These are phyloP conservation scores for Pseudisothecium myosuroides DNA, from an alignment of 225 moss, liverwort and hornwort genomes.

Conservation along the genomic window DNA sequence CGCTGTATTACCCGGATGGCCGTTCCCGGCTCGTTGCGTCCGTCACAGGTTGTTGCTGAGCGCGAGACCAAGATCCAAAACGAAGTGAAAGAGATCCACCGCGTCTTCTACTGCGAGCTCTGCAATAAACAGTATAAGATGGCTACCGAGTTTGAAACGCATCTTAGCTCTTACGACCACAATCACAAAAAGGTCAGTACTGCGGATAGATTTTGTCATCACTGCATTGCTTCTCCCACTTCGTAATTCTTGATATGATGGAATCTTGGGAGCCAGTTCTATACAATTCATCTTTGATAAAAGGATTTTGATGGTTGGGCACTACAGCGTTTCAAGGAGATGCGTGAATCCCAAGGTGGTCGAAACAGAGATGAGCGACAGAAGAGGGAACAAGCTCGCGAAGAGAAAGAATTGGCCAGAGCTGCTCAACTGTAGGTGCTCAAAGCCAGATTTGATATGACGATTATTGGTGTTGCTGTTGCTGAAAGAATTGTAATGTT, in stretches of 20 bases:
- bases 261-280: not conserved
- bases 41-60: constrained; percentile 99
- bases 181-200: constrained; percentile 94
- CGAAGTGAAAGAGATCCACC: constrained; percentile 96
- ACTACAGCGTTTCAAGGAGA: constrained; percentile 90
- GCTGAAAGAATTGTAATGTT: not conserved
- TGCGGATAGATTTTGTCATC: not conserved
- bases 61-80: constrained; percentile 94
- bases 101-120: constrained; percentile 96
- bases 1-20: constrained; percentile 99
- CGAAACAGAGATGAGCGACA: constrained; percentile 87
- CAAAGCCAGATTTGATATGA: not conserved
- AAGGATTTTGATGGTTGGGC: not conserved
- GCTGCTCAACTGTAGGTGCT: constrained; percentile 72
- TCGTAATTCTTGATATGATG: not conserved
- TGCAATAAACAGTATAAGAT: constrained; percentile 99
- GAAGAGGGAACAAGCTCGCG: constrained; percentile 84
- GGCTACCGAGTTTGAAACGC: constrained; percentile 91
- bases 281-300: not conserved
- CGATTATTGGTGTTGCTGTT: not conserved
- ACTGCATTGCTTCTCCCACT: not conserved
- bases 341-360: constrained; percentile 79
- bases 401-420: constrained; percentile 86
- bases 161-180: constrained; percentile 99
- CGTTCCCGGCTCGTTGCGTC: constrained; percentile 88